Conservation (phyloP, 345 rosid species). For the Carallia pectinifolia region DNA sequence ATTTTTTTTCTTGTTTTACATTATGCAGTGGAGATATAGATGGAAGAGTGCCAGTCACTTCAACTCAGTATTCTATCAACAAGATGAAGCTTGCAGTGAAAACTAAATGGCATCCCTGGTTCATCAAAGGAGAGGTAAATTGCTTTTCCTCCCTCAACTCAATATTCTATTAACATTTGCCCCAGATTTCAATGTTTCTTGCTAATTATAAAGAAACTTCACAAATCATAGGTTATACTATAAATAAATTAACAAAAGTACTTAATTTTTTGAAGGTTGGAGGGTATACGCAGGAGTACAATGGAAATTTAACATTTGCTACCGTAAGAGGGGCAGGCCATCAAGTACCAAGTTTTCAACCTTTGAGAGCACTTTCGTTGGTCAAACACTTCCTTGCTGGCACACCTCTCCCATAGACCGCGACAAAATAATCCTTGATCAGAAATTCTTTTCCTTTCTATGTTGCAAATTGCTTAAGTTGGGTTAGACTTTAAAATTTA, state of each 20-base stretch:
- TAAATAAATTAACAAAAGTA: too few species aligned
- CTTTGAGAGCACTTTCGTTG: slow-evolving; percentile 68
- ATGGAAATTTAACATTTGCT: slow-evolving; percentile 66
- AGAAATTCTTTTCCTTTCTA: slow-evolving; percentile 2
- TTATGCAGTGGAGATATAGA: slow-evolving; percentile 80
- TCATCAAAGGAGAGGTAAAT: slow-evolving; percentile 51
- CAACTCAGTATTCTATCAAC: slow-evolving; percentile 64
- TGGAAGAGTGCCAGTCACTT: slow-evolving; percentile 81
- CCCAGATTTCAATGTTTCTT: too few species aligned
- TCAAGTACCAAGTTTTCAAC: slow-evolving; percentile 86
- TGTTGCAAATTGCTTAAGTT: not conserved
- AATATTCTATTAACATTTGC: too few species aligned
- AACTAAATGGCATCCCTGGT: slow-evolving; percentile 87
- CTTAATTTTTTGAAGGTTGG: slow-evolving; percentile 46
- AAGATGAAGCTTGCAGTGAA: slow-evolving; percentile 51
- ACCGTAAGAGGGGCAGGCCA: slow-evolving; percentile 93
- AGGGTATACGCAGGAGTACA: slow-evolving; percentile 71
- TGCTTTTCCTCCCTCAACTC: too few species aligned
- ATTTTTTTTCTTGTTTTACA: not conserved
- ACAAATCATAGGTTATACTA: too few species aligned
- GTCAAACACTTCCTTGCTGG: slow-evolving; percentile 59
- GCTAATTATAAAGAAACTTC: too few species aligned
- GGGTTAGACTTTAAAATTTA: not conserved
- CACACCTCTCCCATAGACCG: slow-evolving; percentile 63
- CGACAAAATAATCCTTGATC: not conserved